A percentile compares a stretch with the other conserved stretches of the same genome.
phyloP scores from a whole-genome alignment of 768 basidiomycete species.

The Trametes maxima region DNA sequence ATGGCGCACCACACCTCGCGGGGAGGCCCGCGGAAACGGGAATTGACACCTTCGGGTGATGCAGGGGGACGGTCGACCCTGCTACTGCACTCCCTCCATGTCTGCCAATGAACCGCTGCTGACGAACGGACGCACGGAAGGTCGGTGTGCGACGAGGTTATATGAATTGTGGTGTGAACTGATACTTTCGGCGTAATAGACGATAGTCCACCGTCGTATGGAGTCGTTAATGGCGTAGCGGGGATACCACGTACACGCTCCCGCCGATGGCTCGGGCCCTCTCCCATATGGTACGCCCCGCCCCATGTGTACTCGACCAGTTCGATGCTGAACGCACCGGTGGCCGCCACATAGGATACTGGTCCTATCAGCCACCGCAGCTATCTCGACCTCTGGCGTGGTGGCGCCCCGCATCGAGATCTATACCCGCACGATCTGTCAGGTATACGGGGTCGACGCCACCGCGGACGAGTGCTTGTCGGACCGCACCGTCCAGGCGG shows the following conservation, averaged over 20 bases:
- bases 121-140: neutral
- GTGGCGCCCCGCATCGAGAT: slow-evolving; percentile 74
- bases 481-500: slow-evolving; percentile 73
- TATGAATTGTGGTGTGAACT: neutral
- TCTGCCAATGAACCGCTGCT: neutral
- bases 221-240: neutral
- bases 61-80: neutral
- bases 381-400: slow-evolving; percentile 57
- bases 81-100: slow-evolving; percentile 2
- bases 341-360: slow-evolving; percentile 52
- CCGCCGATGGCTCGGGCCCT: slow-evolving; percentile 8
- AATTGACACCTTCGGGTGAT: neutral
- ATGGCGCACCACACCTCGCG: neutral
- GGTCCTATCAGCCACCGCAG: slow-evolving; percentile 50
- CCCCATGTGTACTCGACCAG: neutral
- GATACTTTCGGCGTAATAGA: neutral
- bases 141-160: neutral
- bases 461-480: slow-evolving; percentile 48
- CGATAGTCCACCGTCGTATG: neutral
- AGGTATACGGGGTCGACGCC: slow-evolving; percentile 44
- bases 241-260: neutral
- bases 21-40: neutral
- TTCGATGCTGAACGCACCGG: neutral
- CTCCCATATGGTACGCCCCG: slow-evolving; percentile 12
- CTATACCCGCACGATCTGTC: slow-evolving; percentile 73